Base-by-base conservation (phyloP, 768 basidiomycete genomes). In the Suillus sp. region DNA sequence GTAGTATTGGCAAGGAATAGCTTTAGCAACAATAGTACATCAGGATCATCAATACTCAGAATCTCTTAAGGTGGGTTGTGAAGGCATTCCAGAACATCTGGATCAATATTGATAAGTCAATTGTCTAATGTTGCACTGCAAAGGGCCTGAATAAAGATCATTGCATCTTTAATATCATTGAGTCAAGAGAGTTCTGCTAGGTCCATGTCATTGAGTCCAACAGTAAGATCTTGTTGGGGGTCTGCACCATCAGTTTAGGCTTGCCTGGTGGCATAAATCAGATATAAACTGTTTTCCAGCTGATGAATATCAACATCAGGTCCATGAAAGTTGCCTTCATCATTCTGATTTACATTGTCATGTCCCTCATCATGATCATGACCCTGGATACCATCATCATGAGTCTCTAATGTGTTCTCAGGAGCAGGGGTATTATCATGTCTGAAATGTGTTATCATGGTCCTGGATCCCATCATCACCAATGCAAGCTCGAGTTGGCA, bases 1-100 rank as follows among this genome's bases (percentile, higher is more conserved):
- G 78, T 77, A 2, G 77, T 69, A 59, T 75, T 72, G 0, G 54
- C 56, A 8, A 80, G 64, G 59, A 47, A 47, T 4, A 47, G 47
- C 22, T 47, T 47, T 5, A 47, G 5, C 1, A 1, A 47, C 0
- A 47, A 1, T 3, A 47, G 47, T 47, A 47, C 22, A 1, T 47
- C 4, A 1, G 47, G 47, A 14, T 47, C 47, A 25, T 47, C 6
- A 4, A 47, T 14, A 47, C 22, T 25, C 11, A 47, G 47, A 14
- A 25, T 4, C 13, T 47, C 13, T 47, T 14, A 22, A 47, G 47
- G 47, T 47, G 47, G 47, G 47, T 47, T 47, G n/a, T 1, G n/a
- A 22, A 45, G 43, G n/a, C 10, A 1, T 45, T 45, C 43, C 4
- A 45, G 43, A 45, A n/a, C 43, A 11, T 45, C 43, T 22, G 7